A percentile compares a stretch with the other conserved stretches of the same genome.
phyloP scores from a whole-genome alignment of 306 rosid species.

The Senna tora region DNA sequence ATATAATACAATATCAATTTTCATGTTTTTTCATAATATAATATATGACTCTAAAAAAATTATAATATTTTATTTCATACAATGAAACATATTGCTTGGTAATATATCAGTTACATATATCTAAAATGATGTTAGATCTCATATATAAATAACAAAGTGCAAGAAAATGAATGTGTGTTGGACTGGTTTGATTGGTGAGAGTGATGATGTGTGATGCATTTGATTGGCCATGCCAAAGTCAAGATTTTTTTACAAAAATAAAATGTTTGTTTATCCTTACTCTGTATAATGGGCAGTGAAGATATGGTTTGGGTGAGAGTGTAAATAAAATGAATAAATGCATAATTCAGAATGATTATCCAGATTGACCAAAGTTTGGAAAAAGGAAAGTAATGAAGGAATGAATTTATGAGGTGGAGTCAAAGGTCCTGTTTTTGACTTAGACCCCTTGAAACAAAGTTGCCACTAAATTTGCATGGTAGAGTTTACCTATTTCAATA shows the following conservation, averaged over 20 bases:
- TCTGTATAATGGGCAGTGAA: not conserved
- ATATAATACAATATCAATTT: no score
- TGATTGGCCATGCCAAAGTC: no score
- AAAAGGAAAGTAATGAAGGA: not conserved
- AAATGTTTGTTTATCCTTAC: not conserved
- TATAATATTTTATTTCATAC: not conserved
- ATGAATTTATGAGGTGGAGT: not conserved
- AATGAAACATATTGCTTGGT: no score
- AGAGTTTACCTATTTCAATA: no score
- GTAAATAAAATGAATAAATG: not conserved
- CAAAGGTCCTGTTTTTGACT: conserved; percentile 14
- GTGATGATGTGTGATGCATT: no score
- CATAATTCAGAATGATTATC: not conserved
- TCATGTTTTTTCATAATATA: no score
- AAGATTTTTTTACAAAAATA: no score
- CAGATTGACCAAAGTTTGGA: not conserved
- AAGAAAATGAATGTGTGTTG: not conserved
- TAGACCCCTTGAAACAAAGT: not conserved
- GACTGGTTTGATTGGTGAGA: not conserved
- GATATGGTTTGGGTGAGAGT: not conserved
- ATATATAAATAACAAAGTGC: not conserved
- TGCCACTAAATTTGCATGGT: not conserved
- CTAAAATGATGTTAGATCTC: no score
- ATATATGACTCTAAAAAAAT: no score
- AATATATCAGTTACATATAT: no score